Percentiles rank a stretch among this genome's conserved stretches.
Conservation (phyloP, 2,329 filamentous ascomycete genomes). For the Cadophora sp. region DNA sequence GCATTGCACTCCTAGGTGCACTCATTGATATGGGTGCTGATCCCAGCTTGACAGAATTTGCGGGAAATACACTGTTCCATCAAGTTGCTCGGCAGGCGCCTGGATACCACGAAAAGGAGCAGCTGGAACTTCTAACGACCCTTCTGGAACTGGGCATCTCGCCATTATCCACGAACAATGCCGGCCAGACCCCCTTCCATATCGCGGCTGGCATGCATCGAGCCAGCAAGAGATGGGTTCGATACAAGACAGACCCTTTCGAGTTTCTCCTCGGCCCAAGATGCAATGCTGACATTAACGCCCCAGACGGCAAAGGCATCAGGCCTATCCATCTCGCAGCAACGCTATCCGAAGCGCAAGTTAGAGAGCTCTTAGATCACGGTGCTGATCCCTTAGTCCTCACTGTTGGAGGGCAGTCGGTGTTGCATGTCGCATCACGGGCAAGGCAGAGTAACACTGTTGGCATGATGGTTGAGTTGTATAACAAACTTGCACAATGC, state of each 20-base stretch:
- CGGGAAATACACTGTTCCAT: neutral
- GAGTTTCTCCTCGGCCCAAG: neutral
- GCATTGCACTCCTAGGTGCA: neutral
- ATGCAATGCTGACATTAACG: constrained; percentile 23
- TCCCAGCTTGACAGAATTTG: neutral
- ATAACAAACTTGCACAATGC: neutral
- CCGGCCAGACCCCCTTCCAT: neutral
- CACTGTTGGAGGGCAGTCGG: constrained; percentile 22
- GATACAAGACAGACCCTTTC: neutral
- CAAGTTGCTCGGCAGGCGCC: neutral
- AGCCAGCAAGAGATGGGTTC: neutral
- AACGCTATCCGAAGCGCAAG: constrained; percentile 15
- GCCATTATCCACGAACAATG: neutral
- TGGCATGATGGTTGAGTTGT: constrained; percentile 37
- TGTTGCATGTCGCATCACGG: constrained; percentile 30
- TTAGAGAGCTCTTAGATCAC: constrained; percentile 20
- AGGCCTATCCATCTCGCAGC: constrained; percentile 31
- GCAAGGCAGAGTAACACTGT: constrained; percentile 36
- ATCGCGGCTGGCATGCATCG: neutral
- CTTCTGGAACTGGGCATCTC: neutral
- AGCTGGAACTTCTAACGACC: neutral
- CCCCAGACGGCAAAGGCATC: constrained; percentile 8
- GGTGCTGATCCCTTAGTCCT: constrained; percentile 20
- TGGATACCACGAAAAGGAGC: neutral
- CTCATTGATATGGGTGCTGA: neutral